Evolutionary conservation across 192 early-diverging fungal species (phyloP), one percentile per base, ranked within the genome.

Genomic region (Coemansia sp.): DNA sequence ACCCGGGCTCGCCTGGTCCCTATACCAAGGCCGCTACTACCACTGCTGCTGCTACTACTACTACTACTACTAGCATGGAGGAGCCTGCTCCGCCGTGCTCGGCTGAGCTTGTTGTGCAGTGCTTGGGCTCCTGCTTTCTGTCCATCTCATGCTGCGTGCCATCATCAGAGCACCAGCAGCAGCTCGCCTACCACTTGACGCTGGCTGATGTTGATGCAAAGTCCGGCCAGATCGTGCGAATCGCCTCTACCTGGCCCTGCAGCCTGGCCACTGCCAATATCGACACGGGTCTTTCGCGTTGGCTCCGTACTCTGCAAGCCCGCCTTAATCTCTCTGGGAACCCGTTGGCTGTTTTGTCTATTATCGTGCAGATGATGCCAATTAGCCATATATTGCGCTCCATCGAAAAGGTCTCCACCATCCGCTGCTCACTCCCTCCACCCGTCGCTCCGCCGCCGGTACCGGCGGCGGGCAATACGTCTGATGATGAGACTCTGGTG

Each of bases 171-270:
- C 40, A 70, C 65, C 6, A 57, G 4, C 69, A 40, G 28, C 71
- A 79, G 45, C 23, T 80, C 59, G 64, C 77, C 31, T 80, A 61
- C 59, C 77, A 80, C 26, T 40, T 80, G 59, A 80, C 77, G 31
- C 43, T 80, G 59, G 77, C 77, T n/a, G 72, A 80, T 21, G 67
- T 80, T 4, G 77, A 80, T 13, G 13, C 57, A 0, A 63, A 66
- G 45, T 66, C 77, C 5, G 63, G 65, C 43, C 62, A 70, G 45
- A 80, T 68, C 42, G 34, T 65, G 24, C 63, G 69, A 14, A 75
- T 80, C 39, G 77, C 73, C 13, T 80, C 77, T 0, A 80, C 77
- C 1, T 80, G 77, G 77, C 77, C 77, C 45, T 80, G 77, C 72
- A 24, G 26, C 36, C 11, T 50, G 31, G 33, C 28, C 36, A 62